Base-by-base conservation (phyloP, 371 early-diverging fungal genomes). In the Mucor circinelloides region DNA sequence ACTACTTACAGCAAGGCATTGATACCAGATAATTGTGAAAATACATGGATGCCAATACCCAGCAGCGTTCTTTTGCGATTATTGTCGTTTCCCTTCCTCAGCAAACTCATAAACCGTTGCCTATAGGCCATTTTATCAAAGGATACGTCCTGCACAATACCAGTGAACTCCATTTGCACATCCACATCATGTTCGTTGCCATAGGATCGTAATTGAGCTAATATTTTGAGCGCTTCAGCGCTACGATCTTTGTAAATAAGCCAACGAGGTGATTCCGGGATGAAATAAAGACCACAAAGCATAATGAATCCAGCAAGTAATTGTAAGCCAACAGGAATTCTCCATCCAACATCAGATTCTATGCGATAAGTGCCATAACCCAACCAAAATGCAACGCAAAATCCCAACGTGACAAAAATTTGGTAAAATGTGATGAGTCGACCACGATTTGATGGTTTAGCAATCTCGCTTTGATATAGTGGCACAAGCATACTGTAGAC, bases 201-300 rank as follows among this genome's bases (percentile, higher is more conserved):
- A 3, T 28, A 8, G 2, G 58, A 57, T 7, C 94, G 87, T 72
- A 97, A 77, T 42, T 85, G 79, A 38, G 90, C 90, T 5, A 98
- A 72, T 19, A 89, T 90, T 27, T 69, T 38, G 10, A 87, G 74
- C 7, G 92, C 95, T 71, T 96, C 94, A 15, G 90, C 89, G 23
- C 82, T 70, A 13, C 90, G 87, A 59, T 71, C 73, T 28, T 72
- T 71, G 66, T 87, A 87, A 40, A 91, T 85, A 61, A 97, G 78
- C 95, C 95, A 97, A 76, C 98, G 95, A n/a, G 97, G 97, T 30
- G 95, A 75, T 42, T 81, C 81, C 12, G 96, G 96, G 75, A 95
- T 86, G 67, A 91, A 80, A 25, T 82, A 62, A 63, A 90, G 85
- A 32, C 90, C 79, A 46, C 83, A 5, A 10, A 93, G 65, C 63